These are phyloP conservation scores for Sporothrix pseudoabietina DNA, from an alignment of 2,329 filamentous ascomycete species.

Conservation along the genomic window DNA sequence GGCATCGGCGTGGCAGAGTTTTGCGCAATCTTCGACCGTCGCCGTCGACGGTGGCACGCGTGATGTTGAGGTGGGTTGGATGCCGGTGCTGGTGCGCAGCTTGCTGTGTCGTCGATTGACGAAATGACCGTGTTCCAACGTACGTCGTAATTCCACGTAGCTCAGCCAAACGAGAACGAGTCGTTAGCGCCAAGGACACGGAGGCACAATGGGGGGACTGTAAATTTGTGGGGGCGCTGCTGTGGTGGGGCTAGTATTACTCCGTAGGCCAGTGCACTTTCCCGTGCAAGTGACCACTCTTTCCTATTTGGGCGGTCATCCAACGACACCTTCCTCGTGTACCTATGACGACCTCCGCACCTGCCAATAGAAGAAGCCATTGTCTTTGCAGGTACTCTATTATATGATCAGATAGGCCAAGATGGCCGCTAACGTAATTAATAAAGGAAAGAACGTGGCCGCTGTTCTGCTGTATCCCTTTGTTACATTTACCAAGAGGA, in stretches of 20 bases:
- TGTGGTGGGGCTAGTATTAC: background rate
- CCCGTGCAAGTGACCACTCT: conserved; percentile 14
- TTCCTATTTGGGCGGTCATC: conserved; percentile 21
- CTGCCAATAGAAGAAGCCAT: background rate
- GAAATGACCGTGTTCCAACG: background rate
- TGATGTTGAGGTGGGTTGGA: background rate
- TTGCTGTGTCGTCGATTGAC: background rate
- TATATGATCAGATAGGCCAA: background rate
- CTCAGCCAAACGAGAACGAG: conserved; percentile 11
- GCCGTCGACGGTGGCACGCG: background rate
- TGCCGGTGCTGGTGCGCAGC: background rate
- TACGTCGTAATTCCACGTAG: background rate
- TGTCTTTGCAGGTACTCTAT: background rate
- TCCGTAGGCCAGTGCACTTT: background rate
- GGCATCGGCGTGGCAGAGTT: background rate
- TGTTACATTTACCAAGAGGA: background rate
- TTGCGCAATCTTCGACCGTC: background rate
- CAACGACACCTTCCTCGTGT: background rate
- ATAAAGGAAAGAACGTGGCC: background rate
- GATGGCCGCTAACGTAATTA: background rate
- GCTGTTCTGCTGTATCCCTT: background rate
- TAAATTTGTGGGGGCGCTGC: conserved; percentile 5
- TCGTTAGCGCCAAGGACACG: conserved; percentile 17
- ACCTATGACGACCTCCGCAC: background rate
- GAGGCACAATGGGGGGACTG: conserved; percentile 10